These are phyloP conservation scores for Tuber calosporum DNA, from an alignment of 495 filamentous ascomycete species.

Conservation along the genomic window DNA sequence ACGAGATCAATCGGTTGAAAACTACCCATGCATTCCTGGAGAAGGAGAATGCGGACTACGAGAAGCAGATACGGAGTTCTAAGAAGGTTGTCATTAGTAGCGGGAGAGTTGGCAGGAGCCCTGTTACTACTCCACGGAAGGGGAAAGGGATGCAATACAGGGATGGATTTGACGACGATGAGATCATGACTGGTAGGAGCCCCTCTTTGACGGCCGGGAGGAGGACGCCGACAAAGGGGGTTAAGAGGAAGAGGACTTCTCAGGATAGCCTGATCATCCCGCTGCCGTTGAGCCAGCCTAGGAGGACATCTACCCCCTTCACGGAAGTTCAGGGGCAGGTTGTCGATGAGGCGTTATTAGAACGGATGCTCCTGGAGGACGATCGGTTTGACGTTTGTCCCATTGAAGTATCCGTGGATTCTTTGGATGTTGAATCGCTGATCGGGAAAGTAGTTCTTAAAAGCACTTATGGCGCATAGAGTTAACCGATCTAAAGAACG, in stretches of 20 bases:
- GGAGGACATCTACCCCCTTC: conserved; percentile 20
- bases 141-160: conserved; percentile 51
- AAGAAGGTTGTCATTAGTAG: conserved; percentile 14
- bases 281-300: conserved; percentile 49
- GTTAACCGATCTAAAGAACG: conserved; percentile 47
- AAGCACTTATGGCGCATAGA: conserved; percentile 55
- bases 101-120: conserved; percentile 30
- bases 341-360: conserved; percentile 40
- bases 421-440: neutral
- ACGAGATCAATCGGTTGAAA: conserved; percentile 54
- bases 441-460: conserved; percentile 47
- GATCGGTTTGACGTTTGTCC: conserved; percentile 40
- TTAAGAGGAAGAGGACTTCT: conserved; percentile 58
- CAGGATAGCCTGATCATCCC: conserved; percentile 52
- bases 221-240: conserved; percentile 52
- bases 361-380: conserved; percentile 42
- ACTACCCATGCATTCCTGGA: conserved; percentile 60
- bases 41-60: conserved; percentile 58
- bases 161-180: conserved; percentile 69
- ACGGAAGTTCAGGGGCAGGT: conserved; percentile 17
- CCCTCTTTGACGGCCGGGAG: conserved; percentile 46
- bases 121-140: conserved; percentile 56
- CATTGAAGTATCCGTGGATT: neutral
- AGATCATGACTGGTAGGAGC: conserved; percentile 51
- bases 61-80: conserved; percentile 42